Percentiles rank a stretch among this genome's conserved stretches.
phyloP scores from a whole-genome alignment of 805 yeast species.

The Kodamaea neixiangensis region DNA sequence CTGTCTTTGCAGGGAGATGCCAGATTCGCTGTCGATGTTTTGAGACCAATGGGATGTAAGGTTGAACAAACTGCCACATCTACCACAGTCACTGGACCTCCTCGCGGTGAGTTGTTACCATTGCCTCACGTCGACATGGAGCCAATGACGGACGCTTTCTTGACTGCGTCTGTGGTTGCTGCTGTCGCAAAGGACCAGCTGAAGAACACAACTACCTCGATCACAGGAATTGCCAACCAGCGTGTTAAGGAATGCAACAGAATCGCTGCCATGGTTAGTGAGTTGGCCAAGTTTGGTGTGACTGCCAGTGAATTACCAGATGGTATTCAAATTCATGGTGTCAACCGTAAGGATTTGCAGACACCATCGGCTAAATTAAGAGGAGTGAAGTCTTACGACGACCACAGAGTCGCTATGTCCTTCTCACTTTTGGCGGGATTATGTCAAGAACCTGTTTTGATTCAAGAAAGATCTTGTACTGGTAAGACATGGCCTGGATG shows the following conservation, averaged over 20 bases:
- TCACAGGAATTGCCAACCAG: slow-evolving; percentile 96
- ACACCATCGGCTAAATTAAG: slow-evolving; percentile 49
- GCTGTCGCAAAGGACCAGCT: slow-evolving; percentile 67
- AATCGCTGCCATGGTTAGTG: slow-evolving; percentile 90
- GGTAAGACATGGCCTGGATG: slow-evolving; percentile 99
- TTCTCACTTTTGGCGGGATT: slow-evolving; percentile 85
- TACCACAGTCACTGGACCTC: slow-evolving; percentile 92
- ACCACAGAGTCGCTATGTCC: slow-evolving; percentile 98
- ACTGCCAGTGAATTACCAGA: slow-evolving; percentile 81
- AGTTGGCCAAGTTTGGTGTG: slow-evolving; percentile 90
- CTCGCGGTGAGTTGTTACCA: slow-evolving; percentile 66
- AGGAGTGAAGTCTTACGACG: slow-evolving; percentile 83
- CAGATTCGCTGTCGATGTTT: slow-evolving; percentile 88
- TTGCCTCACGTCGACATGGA: slow-evolving; percentile 89
- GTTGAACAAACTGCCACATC: slow-evolving; percentile 82
- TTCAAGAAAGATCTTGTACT: slow-evolving; percentile 88
- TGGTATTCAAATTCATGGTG: slow-evolving; percentile 86
- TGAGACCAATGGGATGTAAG: slow-evolving; percentile 91
- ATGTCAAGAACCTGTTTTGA: slow-evolving; percentile 59
- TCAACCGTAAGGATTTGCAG: slow-evolving; percentile 49
- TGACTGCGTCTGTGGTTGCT: slow-evolving; percentile 95
- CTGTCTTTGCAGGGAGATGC: slow-evolving; percentile 96
- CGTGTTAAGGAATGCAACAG: slow-evolving; percentile 97
- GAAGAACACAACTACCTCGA: slow-evolving; percentile 57
- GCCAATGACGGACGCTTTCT: slow-evolving; percentile 98